phyloP scores from a whole-genome alignment of 768 basidiomycete genomes.

The Gelatoporia subvermispora region DNA sequence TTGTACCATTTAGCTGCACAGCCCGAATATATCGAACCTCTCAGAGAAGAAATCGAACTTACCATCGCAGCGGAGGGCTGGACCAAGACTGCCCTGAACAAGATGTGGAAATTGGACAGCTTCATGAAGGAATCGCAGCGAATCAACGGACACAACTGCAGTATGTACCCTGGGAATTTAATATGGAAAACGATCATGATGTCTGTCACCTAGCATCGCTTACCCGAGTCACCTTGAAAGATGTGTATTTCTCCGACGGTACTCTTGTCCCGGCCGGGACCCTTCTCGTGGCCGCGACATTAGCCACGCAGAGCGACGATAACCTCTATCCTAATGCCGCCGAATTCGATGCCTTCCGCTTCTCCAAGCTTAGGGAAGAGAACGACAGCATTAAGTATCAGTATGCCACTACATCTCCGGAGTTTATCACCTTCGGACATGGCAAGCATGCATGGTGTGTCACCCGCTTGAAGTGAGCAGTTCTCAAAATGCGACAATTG shows the following conservation, averaged over 20 bases:
- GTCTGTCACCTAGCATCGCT: conserved; percentile 17
- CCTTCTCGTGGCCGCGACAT: conserved; percentile 11
- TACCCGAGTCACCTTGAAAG: conserved; percentile 24
- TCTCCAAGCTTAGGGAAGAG: conserved; percentile 30
- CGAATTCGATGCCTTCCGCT: conserved; percentile 45
- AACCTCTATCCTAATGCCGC: conserved; percentile 18
- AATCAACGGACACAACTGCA: conserved; percentile 21
- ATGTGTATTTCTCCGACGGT: conserved; percentile 31
- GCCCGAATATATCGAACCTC: conserved; percentile 19
- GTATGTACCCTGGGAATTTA: neutral
- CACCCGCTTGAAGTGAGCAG: neutral
- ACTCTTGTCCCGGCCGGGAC: conserved; percentile 20
- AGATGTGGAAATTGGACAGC: conserved; percentile 42
- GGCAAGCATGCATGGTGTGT: conserved; percentile 29
- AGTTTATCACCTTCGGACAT: conserved; percentile 23
- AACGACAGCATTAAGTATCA: conserved; percentile 30
- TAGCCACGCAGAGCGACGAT: conserved; percentile 19
- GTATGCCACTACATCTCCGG: conserved; percentile 27
- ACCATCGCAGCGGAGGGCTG: conserved; percentile 26
- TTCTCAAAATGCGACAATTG: too few relatives aligned
- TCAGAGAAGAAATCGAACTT: conserved; percentile 22
- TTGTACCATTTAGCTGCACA: conserved; percentile 20
- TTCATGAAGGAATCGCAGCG: conserved; percentile 44
- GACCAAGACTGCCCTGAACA: conserved; percentile 35
- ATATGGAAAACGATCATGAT: neutral